phyloP scores from a whole-genome alignment of 2,329 filamentous ascomycete genomes.

The Exophiala xenobiotica region DNA sequence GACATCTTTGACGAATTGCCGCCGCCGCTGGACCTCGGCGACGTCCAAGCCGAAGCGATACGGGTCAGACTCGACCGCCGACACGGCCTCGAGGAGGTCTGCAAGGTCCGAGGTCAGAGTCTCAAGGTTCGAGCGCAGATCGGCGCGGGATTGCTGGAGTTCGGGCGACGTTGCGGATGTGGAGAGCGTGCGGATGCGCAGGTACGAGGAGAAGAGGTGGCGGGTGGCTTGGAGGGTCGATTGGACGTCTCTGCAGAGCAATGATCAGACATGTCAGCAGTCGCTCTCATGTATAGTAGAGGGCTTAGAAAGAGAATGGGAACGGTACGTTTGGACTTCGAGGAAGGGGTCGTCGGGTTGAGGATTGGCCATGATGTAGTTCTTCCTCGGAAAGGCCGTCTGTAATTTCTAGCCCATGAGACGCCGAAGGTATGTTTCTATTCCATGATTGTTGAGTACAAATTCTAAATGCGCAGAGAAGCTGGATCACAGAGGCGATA shows the following conservation, averaged over 20 bases:
- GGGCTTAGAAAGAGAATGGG: background rate
- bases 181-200: constrained; percentile 87
- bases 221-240: constrained; percentile 76
- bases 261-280: constrained; percentile 5
- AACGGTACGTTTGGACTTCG: constrained; percentile 47
- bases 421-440: too few species aligned
- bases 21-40: constrained; percentile 76
- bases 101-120: constrained; percentile 81
- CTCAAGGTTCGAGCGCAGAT: constrained; percentile 74
- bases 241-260: constrained; percentile 72
- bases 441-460: too few species aligned
- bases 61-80: constrained; percentile 83
- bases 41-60: constrained; percentile 81
- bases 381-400: background rate
- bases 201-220: constrained; percentile 88
- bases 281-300: constrained; percentile 8
- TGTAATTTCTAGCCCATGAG: background rate
- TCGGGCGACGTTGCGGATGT: constrained; percentile 69
- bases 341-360: constrained; percentile 46
- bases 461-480: too few species aligned
- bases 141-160: constrained; percentile 62
- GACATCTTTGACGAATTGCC: constrained; percentile 84
- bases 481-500: too few species aligned
- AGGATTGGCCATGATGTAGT: constrained; percentile 15
- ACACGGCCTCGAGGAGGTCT: constrained; percentile 83